phyloP scores from a whole-genome alignment of 495 filamentous ascomycete genomes.

The Aspergillus hancockii region DNA sequence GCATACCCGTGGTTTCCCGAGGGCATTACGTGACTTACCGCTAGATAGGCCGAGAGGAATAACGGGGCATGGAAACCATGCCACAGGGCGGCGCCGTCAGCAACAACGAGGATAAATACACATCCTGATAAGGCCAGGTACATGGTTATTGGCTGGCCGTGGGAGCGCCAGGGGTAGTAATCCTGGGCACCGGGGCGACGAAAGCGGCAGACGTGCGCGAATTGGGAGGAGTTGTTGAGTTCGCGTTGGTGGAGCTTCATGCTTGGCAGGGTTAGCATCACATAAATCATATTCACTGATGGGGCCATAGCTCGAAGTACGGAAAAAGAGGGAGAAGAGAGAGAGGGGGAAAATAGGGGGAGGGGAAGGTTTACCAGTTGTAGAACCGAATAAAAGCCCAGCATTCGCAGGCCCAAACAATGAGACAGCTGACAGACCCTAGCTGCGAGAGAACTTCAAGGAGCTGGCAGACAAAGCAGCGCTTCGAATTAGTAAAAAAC shows the following conservation, averaged over 20 bases:
- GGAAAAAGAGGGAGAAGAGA: too few species aligned
- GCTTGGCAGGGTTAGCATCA: conserved; percentile 10
- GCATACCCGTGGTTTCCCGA: not conserved
- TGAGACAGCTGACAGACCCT: conserved; percentile 38
- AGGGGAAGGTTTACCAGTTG: conserved; percentile 26
- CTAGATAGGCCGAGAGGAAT: conserved; percentile 41
- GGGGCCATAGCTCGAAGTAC: too few species aligned
- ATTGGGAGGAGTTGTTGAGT: conserved; percentile 23
- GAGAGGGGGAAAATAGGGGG: too few species aligned
- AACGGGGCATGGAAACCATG: conserved; percentile 27
- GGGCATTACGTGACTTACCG: conserved; percentile 23
- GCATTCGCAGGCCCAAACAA: conserved; percentile 48
- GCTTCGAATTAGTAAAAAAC: not conserved
- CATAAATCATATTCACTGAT: too few species aligned
- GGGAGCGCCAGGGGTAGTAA: conserved; percentile 44
- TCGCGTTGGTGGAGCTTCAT: conserved; percentile 27
- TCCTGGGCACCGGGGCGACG: conserved; percentile 23
- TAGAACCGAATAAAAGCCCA: conserved; percentile 47
- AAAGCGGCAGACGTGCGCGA: conserved; percentile 33
- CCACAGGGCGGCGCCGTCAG: conserved; percentile 44
- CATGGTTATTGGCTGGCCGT: conserved; percentile 42
- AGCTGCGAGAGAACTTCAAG: conserved; percentile 38
- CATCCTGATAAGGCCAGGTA: conserved; percentile 40
- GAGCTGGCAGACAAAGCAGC: conserved; percentile 22
- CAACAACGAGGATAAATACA: conserved; percentile 36